Base-by-base conservation (phyloP, 768 basidiomycete genomes). In the Russula lepida region DNA sequence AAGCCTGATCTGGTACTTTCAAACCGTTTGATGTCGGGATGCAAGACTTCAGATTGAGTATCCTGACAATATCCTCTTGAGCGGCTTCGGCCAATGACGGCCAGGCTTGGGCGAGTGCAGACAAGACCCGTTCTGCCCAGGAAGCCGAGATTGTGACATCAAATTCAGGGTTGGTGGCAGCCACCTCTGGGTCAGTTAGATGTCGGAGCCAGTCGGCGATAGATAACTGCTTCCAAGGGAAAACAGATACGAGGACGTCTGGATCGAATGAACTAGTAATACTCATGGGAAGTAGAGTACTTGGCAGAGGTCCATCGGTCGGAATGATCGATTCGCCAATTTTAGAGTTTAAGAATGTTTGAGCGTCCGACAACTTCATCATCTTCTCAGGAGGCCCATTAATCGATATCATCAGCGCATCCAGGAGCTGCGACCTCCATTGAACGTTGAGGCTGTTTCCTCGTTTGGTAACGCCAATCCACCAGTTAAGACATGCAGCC, bases 401-500 rank as follows among this genome's bases (percentile, higher is more conserved):
- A 11, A 75, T 75, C 11, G 75, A 67, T 25, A 97, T 71, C 15
- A 95, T 78, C 1, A 85, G 85, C 4, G 85, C 86, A 62, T 85
- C 79, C 19, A 95, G 73, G 19, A 98, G 77, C 59, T 89, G 80
- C 2, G 69, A 76, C 64, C 78, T 85, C 63, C 78, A 78, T 21
- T 76, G 74, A 15, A 73, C 62, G 51, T 77, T 72, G 15, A 73
- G 53, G 15, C 69, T 65, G 39, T 67, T 71, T 41, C 69, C 70
- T 27, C 75, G 74, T 30, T 72, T 74, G 54, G 80, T 78, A 17
- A 82, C 69, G 21, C 67, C 62, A 30, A 80, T 76, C 89, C 94
- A 94, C 95, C 97, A 98, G 59, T 83, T 82, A 64, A 98, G 74
- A 71, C 89, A 93, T 3, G 84, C 84, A n/a, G 86, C 70, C 73